phyloP scores from a whole-genome alignment of 1,139 yeast species.

The Blastobotrys arbuscula region DNA sequence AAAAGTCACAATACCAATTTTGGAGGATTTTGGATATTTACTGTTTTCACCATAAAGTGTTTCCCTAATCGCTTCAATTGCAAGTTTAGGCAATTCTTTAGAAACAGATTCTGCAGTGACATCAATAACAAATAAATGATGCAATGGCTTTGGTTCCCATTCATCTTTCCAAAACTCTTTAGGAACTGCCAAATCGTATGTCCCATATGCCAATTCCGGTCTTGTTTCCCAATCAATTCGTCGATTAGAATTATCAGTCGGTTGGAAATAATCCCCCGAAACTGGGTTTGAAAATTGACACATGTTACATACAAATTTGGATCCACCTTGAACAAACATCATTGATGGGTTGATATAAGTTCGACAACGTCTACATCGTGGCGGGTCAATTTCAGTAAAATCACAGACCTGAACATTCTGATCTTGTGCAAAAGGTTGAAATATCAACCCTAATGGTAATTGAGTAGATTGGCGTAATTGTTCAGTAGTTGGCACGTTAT shows the following conservation, averaged over 20 bases:
- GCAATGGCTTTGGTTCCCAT: slow-evolving; percentile 45
- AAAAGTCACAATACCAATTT: slow-evolving; percentile 68
- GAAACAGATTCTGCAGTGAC: slow-evolving; percentile 58
- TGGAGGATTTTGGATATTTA: slow-evolving; percentile 40
- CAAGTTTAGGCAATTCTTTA: slow-evolving; percentile 57
- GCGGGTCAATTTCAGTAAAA: slow-evolving; percentile 58
- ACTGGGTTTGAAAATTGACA: slow-evolving; percentile 74
- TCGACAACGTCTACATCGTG: slow-evolving; percentile 88
- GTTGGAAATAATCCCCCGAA: slow-evolving; percentile 61
- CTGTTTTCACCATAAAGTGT: slow-evolving; percentile 39
- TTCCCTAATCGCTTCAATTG: slow-evolving; percentile 68
- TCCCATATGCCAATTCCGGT: slow-evolving; percentile 78
- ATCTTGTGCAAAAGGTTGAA: slow-evolving; percentile 71
- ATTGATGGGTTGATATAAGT: slow-evolving; percentile 83
- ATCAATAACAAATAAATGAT: slow-evolving; percentile 76
- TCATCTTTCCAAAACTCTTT: slow-evolving; percentile 56
- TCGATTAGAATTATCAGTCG: slow-evolving; percentile 55
- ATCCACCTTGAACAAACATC: slow-evolving; percentile 57
- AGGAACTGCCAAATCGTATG: slow-evolving; percentile 82
- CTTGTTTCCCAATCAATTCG: slow-evolving; percentile 58
- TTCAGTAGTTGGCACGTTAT: slow-evolving; percentile 75
- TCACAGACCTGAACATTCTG: slow-evolving; percentile 60
- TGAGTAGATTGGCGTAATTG: slow-evolving; percentile 63
- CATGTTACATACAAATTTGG: slow-evolving; percentile 74
- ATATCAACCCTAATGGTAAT: slow-evolving; percentile 73